These are phyloP conservation scores for Inga oerstediana DNA, from an alignment of 306 rosid genomes.

Conservation along the genomic window DNA sequence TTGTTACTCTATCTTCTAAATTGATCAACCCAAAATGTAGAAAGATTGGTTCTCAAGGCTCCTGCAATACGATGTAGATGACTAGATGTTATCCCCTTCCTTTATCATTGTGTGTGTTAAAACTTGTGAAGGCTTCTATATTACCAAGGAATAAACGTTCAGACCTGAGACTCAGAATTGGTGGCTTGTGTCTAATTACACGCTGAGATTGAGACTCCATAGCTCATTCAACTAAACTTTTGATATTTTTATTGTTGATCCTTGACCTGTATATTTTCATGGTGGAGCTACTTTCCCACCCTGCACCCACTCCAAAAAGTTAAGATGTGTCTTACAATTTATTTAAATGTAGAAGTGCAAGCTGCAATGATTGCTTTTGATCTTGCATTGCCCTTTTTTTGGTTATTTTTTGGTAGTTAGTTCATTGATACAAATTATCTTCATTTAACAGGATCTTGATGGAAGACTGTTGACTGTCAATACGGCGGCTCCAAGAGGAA, in stretches of 20 bases:
- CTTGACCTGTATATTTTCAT: neutral
- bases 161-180: neutral
- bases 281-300: constrained; percentile 6
- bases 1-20: neutral
- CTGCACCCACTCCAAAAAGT: neutral
- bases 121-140: neutral
- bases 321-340: constrained; percentile 3
- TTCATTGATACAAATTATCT: constrained; percentile 3
- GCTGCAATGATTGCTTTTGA: neutral
- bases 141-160: neutral
- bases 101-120: neutral
- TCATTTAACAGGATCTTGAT: constrained; percentile 52
- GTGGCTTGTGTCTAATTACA: neutral
- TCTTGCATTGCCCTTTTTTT: neutral
- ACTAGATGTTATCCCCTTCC: neutral
- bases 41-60: neutral
- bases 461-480: constrained; percentile 89
- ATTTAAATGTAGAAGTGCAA: neutral
- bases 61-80: neutral
- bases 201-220: neutral
- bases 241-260: neutral
- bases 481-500: constrained; percentile 90
- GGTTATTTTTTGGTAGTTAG: neutral
- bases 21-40: neutral
- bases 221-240: neutral